Conservation (phyloP, 768 basidiomycete genomes). For the Cyathus striatus region DNA sequence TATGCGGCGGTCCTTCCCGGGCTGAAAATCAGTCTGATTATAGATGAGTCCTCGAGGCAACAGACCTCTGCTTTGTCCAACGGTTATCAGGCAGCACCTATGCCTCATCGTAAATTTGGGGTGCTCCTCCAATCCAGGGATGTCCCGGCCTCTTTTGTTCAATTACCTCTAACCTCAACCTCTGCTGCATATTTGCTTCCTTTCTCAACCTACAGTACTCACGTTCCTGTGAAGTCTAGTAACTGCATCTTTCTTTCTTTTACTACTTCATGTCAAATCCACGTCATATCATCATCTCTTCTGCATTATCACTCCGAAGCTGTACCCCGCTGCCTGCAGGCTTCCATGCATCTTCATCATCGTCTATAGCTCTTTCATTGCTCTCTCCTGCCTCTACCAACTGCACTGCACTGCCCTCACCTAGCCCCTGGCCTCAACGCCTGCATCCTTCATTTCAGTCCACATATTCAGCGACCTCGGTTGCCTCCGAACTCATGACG, state of each 20-base stretch:
- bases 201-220: constrained; percentile 5
- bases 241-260: too few species aligned
- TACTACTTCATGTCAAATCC: too few species aligned
- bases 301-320: background rate
- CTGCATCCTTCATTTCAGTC: constrained; percentile 2
- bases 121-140: constrained; percentile 16
- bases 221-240: constrained; percentile 8
- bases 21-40: constrained; percentile 14
- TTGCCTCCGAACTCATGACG: background rate
- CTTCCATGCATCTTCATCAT: background rate
- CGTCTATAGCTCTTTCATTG: background rate
- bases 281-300: background rate
- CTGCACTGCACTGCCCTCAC: background rate
- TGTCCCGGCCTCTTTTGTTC: constrained; percentile 6
- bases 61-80: background rate
- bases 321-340: background rate
- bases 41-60: constrained; percentile 20
- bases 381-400: background rate
- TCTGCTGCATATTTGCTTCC: constrained; percentile 1
- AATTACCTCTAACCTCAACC: constrained; percentile 18
- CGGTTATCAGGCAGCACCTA: background rate
- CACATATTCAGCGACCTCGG: background rate
- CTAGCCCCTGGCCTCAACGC: constrained; percentile 4
- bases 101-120: constrained; percentile 17
- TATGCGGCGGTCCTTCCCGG: constrained; percentile 24